These are phyloP conservation scores for Gossypium arboreum DNA, from an alignment of 345 rosid genomes.

Conservation along the genomic window DNA sequence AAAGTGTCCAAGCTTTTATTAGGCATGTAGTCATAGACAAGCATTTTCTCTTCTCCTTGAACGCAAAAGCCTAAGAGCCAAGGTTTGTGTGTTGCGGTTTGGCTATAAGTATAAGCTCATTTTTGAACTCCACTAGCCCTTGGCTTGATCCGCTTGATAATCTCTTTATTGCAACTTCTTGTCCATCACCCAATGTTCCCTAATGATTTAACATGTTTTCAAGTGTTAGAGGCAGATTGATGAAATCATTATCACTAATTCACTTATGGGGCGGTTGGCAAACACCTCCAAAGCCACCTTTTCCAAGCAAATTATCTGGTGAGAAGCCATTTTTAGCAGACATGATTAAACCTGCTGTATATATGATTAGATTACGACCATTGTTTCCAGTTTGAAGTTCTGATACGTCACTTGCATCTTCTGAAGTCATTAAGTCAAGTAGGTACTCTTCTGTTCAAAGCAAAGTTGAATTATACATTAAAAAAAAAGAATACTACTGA, in stretches of 20 bases:
- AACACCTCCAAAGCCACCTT: slow-evolving; percentile 4
- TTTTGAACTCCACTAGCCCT: neutral
- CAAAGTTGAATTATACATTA: neutral
- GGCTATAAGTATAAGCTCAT: neutral
- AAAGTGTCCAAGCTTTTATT: slow-evolving; percentile 2
- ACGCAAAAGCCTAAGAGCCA: slow-evolving; percentile 3
- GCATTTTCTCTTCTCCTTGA: slow-evolving; percentile 9
- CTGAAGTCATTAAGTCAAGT: neutral
- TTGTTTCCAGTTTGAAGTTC: neutral
- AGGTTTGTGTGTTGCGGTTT: slow-evolving; percentile 4
- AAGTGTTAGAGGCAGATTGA: neutral
- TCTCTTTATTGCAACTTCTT: slow-evolving; percentile 10
- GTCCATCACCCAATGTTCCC: slow-evolving; percentile 2
- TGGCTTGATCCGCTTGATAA: slow-evolving; percentile 6
- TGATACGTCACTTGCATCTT: neutral
- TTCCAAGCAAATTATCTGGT: neutral
- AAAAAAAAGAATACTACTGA: too few species aligned
- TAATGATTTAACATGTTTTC: neutral
- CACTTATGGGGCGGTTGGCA: neutral
- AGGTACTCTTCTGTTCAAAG: neutral
- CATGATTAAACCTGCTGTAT: neutral
- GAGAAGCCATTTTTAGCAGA: neutral
- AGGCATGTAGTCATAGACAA: slow-evolving; percentile 6
- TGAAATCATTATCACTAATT: neutral
- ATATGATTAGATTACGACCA: neutral